Base-by-base conservation (phyloP, 768 basidiomycete species). In the Lactifluus rugatus region DNA sequence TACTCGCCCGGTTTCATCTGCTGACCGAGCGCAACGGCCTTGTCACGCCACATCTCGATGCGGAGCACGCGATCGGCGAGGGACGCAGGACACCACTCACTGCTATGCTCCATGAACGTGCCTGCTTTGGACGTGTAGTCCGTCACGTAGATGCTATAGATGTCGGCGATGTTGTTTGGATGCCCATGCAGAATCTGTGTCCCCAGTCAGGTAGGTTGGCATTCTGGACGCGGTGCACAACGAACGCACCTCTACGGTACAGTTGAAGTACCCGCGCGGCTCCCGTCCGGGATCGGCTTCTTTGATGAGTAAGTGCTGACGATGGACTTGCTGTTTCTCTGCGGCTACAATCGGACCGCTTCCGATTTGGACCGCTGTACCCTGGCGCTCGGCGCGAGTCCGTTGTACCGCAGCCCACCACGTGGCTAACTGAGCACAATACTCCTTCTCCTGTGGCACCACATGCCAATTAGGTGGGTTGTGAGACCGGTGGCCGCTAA, bases 211-310 rank as follows among this genome's bases (percentile, higher is more conserved):
- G 4, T 42, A 39, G n/a, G n/a, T n/a, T 17, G 14, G 9, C 5
- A 31, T 36, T 19, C 5, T 7, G 14, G 6, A 14, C 19, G 16
- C 6, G n/a, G 34, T 16, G 47, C 14, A 42, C 19, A 17, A 8
- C 11, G 6, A n/a, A 21, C 54, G 17, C 21, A 63, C 63, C 61
- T 64, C 62, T 5, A 82, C 73, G 0, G 81, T 83, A 48, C 83
- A 84, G 54, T 85, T 75, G 66, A 85, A 84, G 66, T 76, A 85
- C 1, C 80, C 79, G 21, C 59, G 50, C 2, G 79, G 79, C 11
- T 68, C 68, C 19, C 71, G 69, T 48, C 73, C 65, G 1, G 81
- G 80, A 9, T 72, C 72, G 13, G 73, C 75, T 45, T 83, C 79
- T n/a, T 73, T 73, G 54, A 84, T 72, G 17, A 83, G 67, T 25